Conservation (phyloP, 352 stramenopile genomes). For the Phytophthora fragariaefolia region DNA sequence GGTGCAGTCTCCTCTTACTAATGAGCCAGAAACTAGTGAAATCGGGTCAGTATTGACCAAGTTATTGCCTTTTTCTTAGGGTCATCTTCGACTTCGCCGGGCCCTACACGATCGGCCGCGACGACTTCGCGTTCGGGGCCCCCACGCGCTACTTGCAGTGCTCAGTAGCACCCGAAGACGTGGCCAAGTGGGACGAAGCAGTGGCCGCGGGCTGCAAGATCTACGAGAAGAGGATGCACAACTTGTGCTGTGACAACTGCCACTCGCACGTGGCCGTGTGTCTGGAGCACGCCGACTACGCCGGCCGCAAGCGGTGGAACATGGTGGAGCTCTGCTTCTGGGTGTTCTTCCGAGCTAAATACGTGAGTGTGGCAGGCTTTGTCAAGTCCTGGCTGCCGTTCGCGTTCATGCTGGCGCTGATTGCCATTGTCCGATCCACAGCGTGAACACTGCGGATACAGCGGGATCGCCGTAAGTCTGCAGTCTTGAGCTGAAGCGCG, state of each 20-base stretch:
- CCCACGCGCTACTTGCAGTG: constrained; percentile 92
- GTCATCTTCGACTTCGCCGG: constrained; percentile 97
- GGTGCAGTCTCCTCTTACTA: constrained; percentile 36
- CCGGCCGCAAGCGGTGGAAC: constrained; percentile 68
- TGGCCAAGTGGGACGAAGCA: constrained; percentile 90
- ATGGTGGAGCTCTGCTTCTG: constrained; percentile 87
- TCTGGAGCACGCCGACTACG: constrained; percentile 66
- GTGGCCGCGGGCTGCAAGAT: constrained; percentile 89
- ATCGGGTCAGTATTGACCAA: constrained; percentile 6
- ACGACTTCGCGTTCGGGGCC: constrained; percentile 89
- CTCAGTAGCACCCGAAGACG: constrained; percentile 46
- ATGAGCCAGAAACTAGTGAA: not conserved
- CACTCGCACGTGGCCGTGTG: constrained; percentile 95
- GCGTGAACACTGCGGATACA: constrained; percentile 19
- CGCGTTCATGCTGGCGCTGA: constrained; percentile 34
- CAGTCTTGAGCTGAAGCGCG: too few species aligned
- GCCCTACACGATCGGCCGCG: constrained; percentile 92
- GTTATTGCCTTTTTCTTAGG: constrained; percentile 41
- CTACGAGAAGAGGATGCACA: constrained; percentile 96
- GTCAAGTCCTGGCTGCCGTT: constrained; percentile 44
- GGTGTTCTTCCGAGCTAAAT: constrained; percentile 76
- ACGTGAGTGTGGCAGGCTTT: constrained; percentile 42
- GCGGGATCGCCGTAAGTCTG: too few species aligned
- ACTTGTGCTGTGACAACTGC: constrained; percentile 97
- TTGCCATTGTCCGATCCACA: constrained; percentile 34